These are phyloP conservation scores for Xylaria intraflava DNA, from an alignment of 495 filamentous ascomycete genomes.

Conservation along the genomic window DNA sequence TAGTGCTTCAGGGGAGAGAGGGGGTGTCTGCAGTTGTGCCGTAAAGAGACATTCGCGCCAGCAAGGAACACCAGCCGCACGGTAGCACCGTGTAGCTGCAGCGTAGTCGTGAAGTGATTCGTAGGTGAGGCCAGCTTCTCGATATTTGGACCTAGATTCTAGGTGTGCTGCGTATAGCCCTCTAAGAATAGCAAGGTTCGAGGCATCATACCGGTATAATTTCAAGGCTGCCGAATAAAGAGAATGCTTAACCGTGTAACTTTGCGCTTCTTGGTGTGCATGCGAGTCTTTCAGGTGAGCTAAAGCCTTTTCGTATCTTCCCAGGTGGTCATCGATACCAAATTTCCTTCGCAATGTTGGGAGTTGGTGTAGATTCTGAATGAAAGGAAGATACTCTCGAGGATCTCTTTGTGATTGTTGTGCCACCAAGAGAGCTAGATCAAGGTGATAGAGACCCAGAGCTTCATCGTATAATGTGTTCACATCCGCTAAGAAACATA, in stretches of 20 bases:
- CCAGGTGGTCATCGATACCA: conserved; percentile 81
- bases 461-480: conserved; percentile 89
- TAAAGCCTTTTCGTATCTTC: conserved; percentile 68
- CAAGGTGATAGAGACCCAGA: conserved; percentile 83
- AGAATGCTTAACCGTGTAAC: conserved; percentile 68
- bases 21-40: conserved; percentile 51
- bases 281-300: conserved; percentile 60
- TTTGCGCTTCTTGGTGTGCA: conserved; percentile 63
- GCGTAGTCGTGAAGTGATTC: conserved; percentile 72
- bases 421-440: conserved; percentile 81
- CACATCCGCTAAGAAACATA: conserved; percentile 91
- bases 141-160: conserved; percentile 62
- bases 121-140: conserved; percentile 80
- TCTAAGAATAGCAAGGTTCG: conserved; percentile 52
- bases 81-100: conserved; percentile 71
- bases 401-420: conserved; percentile 96
- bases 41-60: conserved; percentile 91
- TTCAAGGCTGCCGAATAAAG: conserved; percentile 72
- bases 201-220: conserved; percentile 74
- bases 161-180: conserved; percentile 73
- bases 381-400: conserved; percentile 89
- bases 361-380: conserved; percentile 76
- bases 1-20: conserved; percentile 51
- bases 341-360: conserved; percentile 62
- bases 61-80: conserved; percentile 58